Percentiles rank a stretch among this genome's conserved stretches.
These are phyloP conservation scores for Puccinia hordei DNA, from an alignment of 1,284 basidiomycete genomes.

Conservation along the genomic window DNA sequence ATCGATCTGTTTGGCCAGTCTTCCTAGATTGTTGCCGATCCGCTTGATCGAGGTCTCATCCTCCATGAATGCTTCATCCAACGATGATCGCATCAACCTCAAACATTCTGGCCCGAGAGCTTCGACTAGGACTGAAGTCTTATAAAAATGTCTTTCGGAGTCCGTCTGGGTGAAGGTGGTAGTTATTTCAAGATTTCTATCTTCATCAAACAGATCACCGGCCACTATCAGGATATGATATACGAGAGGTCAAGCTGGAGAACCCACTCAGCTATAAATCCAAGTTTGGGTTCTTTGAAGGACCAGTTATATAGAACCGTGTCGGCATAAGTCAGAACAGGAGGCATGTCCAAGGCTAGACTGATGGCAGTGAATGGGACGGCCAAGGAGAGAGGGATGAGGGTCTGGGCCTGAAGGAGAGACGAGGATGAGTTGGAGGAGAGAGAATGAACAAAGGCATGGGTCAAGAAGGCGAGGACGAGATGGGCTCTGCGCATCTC, in stretches of 20 bases:
- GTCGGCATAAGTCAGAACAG: slow-evolving; percentile 88
- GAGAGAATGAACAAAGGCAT: slow-evolving; percentile 82
- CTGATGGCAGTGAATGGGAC: slow-evolving; percentile 79
- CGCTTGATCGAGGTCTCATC: slow-evolving; percentile 75
- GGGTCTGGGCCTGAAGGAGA: slow-evolving; percentile 57
- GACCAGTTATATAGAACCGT: slow-evolving; percentile 90
- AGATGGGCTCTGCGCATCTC: slow-evolving; percentile 78
- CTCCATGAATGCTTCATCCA: slow-evolving; percentile 89
- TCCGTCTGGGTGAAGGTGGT: slow-evolving; percentile 76
- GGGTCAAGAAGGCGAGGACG: slow-evolving; percentile 79
- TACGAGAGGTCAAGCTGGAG: background rate
- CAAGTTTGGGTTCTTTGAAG: slow-evolving; percentile 56
- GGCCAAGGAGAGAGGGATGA: slow-evolving; percentile 73
- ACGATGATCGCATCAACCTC: slow-evolving; percentile 78
- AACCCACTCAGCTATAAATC: slow-evolving; percentile 55
- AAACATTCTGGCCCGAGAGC: slow-evolving; percentile 83
- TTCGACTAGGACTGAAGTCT: slow-evolving; percentile 86
- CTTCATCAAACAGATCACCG: slow-evolving; percentile 53
- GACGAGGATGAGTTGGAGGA: slow-evolving; percentile 62
- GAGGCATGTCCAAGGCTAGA: slow-evolving; percentile 76
- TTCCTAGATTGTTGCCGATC: slow-evolving; percentile 72
- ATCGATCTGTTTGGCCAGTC: slow-evolving; percentile 70
- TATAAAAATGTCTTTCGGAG: slow-evolving; percentile 89
- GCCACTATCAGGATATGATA: slow-evolving; percentile 47
- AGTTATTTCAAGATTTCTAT: slow-evolving; percentile 67